Base-by-base conservation (phyloP, 2,329 filamentous ascomycete species). In the Colletotrichum eremochloae region DNA sequence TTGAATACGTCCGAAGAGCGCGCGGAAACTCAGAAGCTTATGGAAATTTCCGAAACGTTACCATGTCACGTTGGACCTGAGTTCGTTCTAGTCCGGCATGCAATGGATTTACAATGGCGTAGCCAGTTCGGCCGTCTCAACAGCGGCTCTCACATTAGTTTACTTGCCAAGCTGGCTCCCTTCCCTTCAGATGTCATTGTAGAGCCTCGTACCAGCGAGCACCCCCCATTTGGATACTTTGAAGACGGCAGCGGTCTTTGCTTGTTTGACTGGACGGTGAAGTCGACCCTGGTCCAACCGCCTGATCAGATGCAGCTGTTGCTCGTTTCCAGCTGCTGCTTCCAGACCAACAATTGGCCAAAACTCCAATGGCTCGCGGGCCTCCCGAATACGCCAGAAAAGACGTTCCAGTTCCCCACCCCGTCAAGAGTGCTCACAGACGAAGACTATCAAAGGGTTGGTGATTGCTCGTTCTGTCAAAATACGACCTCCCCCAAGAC, bases 221-320 rank as follows among this genome's bases (percentile, higher is more conserved):
- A 11, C 12, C 38, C 44, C 9, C 33, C 46, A 2, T 53, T 50
- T 14, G 64, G 56, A 14, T 38, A 62, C 20, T 67, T 67, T n/a
- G 9, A 20, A 1, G 33, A n/a, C 24, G 64, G 64, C 12, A 53
- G 31, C 11, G 64, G 56, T 1, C 31, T 48, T 20, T 67, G 64
- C 5, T n/a, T 61, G 15, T 24, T 67, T 4, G 64, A 67, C 18
- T 67, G 64, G 64, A 20, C 40, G 18, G 64, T 67, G 15, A 36
- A 24, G 2, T 12, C 12, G 2, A 33, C 42, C 8, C 24, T 44
- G 24, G 29, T n/a, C 5, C 56, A 67, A 15, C n/a, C 20, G n/a
- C 33, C 55, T 0, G 33, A 18, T 2, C 8, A 29, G 3, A 44
- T 67, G 55, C 38, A 20, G 36, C n/a, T 67, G 33, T 20, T 67